Evolutionary conservation across 192 early-diverging fungal species (phyloP).

Genomic region (Piromyces finnis): DNA sequence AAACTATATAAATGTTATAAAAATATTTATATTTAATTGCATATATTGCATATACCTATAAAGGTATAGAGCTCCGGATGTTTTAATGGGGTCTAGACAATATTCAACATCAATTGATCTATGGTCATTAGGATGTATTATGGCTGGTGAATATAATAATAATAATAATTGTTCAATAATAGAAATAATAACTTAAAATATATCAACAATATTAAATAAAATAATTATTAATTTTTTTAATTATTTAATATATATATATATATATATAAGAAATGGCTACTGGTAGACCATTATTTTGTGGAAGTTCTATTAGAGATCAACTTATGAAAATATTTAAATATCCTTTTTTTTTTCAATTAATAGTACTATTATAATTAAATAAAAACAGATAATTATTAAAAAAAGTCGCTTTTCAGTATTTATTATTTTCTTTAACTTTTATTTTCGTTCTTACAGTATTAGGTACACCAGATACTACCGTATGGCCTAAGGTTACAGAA

Average conservation of each 20-base stretch:
- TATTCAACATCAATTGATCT: slow-evolving; percentile 77
- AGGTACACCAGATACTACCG: slow-evolving; percentile 62
- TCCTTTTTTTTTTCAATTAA: background rate
- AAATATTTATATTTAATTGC: no score
- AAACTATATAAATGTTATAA: no score
- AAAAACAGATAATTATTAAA: no score
- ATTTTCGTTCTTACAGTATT: slow-evolving; percentile 23
- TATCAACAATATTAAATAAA: no score
- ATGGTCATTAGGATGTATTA: slow-evolving; percentile 76
- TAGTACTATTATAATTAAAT: background rate
- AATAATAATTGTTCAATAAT: no score
- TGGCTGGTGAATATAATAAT: slow-evolving; percentile 31
- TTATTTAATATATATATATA: no score
- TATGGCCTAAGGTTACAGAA: slow-evolving; percentile 71
- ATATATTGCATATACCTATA: no score
- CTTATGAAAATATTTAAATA: slow-evolving; percentile 75
- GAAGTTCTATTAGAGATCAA: slow-evolving; percentile 74
- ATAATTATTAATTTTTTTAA: no score
- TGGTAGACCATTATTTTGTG: slow-evolving; percentile 80
- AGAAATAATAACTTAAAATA: no score
- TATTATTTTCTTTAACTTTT: background rate
- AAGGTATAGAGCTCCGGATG: slow-evolving; percentile 73
- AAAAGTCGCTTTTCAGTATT: no score
- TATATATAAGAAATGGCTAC: slow-evolving; percentile 48
- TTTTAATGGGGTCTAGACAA: slow-evolving; percentile 71